phyloP scores from a whole-genome alignment of 768 basidiomycete genomes.

The Leccinum truebloodii region DNA sequence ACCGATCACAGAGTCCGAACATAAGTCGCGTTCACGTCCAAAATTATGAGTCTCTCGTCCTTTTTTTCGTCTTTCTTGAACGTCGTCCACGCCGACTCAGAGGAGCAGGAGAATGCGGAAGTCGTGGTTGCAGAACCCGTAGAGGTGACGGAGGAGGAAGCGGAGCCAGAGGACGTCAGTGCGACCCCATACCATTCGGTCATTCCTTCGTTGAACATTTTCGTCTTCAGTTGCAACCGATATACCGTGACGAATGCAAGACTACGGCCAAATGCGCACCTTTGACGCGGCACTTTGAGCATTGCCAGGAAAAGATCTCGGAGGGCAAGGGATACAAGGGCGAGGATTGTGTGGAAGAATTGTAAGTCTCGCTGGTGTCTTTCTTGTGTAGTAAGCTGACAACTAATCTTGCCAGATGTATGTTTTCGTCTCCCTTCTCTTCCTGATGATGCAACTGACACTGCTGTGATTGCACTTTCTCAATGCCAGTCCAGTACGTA shows the following conservation, averaged over 20 bases:
- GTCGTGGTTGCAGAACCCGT: slow-evolving; percentile 42
- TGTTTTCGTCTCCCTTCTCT: slow-evolving; percentile 11
- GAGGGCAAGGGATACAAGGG: slow-evolving; percentile 82
- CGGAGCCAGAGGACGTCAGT: slow-evolving; percentile 84
- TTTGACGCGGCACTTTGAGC: slow-evolving; percentile 79
- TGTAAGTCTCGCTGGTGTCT: slow-evolving; percentile 50
- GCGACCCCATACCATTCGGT: not conserved
- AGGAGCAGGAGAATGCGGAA: slow-evolving; percentile 24
- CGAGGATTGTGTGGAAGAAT: slow-evolving; percentile 92
- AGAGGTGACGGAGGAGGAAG: slow-evolving; percentile 50
- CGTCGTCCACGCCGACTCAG: slow-evolving; percentile 44
- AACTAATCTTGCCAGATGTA: slow-evolving; percentile 21
- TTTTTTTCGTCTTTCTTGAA: slow-evolving; percentile 46
- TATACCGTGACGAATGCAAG: slow-evolving; percentile 76
- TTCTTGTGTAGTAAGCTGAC: slow-evolving; percentile 3
- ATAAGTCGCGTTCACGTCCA: slow-evolving; percentile 10
- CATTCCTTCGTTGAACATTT: not conserved
- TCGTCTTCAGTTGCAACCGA: slow-evolving; percentile 58
- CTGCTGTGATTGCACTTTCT: not conserved
- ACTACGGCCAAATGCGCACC: slow-evolving; percentile 63
- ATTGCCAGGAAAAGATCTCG: slow-evolving; percentile 87
- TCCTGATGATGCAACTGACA: slow-evolving; percentile 11
- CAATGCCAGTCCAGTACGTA: slow-evolving; percentile 67
- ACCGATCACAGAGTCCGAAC: slow-evolving; percentile 6
- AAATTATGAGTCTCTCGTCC: slow-evolving; percentile 42